Conservation (phyloP, 2,329 filamentous ascomycete species). For the Emergomyces orientalis region DNA sequence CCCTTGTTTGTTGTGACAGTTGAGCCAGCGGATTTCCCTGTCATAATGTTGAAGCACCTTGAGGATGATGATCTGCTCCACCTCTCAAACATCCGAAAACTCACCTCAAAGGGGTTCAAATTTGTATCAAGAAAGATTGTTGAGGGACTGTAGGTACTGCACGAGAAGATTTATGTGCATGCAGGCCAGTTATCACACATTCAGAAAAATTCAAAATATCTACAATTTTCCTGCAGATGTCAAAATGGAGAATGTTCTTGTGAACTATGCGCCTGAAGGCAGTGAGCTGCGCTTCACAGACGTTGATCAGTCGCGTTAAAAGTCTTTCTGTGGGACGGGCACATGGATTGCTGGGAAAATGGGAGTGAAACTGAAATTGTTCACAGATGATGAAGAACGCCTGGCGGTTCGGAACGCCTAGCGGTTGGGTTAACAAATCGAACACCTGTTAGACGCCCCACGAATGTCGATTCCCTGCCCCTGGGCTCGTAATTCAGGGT, state of each 20-base stretch:
- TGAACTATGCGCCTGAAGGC: no score
- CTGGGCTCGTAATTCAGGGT: no score
- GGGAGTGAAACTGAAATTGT: neutral
- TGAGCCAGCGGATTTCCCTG: slow-evolving; percentile 16
- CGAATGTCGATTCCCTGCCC: neutral
- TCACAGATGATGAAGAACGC: neutral
- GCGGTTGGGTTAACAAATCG: neutral
- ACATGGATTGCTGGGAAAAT: no score
- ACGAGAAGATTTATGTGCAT: neutral
- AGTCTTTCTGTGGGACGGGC: no score
- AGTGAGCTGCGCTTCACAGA: no score
- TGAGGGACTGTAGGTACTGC: neutral
- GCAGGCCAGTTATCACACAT: neutral
- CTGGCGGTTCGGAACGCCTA: no score
- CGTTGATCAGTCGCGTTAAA: no score
- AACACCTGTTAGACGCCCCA: neutral
- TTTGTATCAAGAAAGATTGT: neutral
- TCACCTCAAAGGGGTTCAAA: neutral
- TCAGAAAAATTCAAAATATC: no score
- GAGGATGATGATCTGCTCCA: slow-evolving; percentile 21
- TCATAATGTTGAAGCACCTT: slow-evolving; percentile 22
- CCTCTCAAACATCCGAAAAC: slow-evolving; percentile 6
- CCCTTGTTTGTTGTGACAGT: slow-evolving; percentile 24
- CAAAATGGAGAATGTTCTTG: no score
- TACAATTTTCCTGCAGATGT: no score